Conservation (phyloP, 2,329 filamentous ascomycete species). For the Fusarium praegraminearum region DNA sequence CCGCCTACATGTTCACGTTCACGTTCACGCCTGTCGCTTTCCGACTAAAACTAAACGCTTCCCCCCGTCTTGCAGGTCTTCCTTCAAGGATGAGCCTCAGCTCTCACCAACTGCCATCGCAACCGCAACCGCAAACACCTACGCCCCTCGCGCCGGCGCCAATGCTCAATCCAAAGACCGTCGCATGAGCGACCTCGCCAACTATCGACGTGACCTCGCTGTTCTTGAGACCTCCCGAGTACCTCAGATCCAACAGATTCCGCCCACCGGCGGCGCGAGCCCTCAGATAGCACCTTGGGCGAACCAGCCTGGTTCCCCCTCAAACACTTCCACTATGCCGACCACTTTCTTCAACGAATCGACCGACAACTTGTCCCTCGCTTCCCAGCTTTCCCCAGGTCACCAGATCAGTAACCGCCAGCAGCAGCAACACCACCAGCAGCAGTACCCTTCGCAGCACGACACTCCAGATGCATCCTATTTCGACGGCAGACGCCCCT, state of each 20-base stretch:
- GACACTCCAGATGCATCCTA: conserved; percentile 72
- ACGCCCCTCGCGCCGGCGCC: conserved; percentile 57
- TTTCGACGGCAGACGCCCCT: conserved; percentile 84
- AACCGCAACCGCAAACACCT: conserved; percentile 59
- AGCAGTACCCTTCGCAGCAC: conserved; percentile 50
- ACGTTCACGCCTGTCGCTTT: conserved; percentile 19
- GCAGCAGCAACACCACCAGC: conserved; percentile 53
- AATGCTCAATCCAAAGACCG: conserved; percentile 63
- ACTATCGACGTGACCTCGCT: conserved; percentile 78
- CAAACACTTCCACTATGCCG: conserved; percentile 55
- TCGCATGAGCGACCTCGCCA: conserved; percentile 71
- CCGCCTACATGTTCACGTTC: conserved; percentile 29
- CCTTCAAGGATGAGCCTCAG: conserved; percentile 56
- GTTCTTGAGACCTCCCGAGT: conserved; percentile 73
- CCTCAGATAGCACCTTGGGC: conserved; percentile 71
- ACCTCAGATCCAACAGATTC: conserved; percentile 66
- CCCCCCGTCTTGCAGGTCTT: conserved; percentile 42
- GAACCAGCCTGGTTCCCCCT: conserved; percentile 57
- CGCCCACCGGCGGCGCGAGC: conserved; percentile 64
- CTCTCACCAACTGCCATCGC: conserved; percentile 64
- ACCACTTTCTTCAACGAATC: conserved; percentile 81
- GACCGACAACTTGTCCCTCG: conserved; percentile 73
- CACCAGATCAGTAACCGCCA: conserved; percentile 61
- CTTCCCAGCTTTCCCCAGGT: conserved; percentile 77
- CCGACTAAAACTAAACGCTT: conserved; percentile 43